Percentiles rank a stretch among this genome's conserved stretches.
phyloP scores from a whole-genome alignment of 257 asterid species.

The Nicotiana tomentosiformis region DNA sequence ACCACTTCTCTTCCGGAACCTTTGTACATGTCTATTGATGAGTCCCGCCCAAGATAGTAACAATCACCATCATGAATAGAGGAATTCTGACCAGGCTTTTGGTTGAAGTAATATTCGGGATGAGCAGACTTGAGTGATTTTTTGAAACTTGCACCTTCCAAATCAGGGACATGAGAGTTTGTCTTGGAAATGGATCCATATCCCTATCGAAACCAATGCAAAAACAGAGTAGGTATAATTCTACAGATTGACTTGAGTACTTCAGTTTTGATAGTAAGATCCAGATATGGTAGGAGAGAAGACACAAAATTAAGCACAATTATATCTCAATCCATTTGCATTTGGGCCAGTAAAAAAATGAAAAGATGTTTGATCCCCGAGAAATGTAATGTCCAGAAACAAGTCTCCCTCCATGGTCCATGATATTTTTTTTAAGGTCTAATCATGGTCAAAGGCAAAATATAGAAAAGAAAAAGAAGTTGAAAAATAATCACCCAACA shows the following conservation, averaged over 20 bases:
- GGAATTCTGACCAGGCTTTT: slow-evolving; percentile 27
- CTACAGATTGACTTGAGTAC: background rate
- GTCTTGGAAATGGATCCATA: slow-evolving; percentile 31
- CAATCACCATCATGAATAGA: slow-evolving; percentile 28
- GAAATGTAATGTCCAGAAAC: background rate
- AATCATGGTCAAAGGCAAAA: background rate
- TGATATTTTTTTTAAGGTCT: background rate
- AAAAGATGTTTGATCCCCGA: background rate
- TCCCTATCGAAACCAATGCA: slow-evolving; percentile 28
- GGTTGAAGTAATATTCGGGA: slow-evolving; percentile 35
- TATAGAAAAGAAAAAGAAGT: background rate
- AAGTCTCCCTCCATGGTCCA: background rate
- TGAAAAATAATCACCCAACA: background rate
- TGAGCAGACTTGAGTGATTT: slow-evolving; percentile 31
- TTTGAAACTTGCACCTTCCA: slow-evolving; percentile 33
- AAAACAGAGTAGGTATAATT: background rate
- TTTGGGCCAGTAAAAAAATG: background rate
- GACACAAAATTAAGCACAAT: background rate
- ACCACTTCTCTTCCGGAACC: slow-evolving; percentile 22
- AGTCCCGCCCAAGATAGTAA: slow-evolving; percentile 27
- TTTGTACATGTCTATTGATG: slow-evolving; percentile 37
- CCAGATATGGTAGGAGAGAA: background rate
- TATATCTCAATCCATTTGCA: background rate
- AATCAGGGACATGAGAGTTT: slow-evolving; percentile 36
- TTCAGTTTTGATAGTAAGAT: background rate